Conservation (phyloP, 2,329 filamentous ascomycete species). For the Colletotrichum kahawae region DNA sequence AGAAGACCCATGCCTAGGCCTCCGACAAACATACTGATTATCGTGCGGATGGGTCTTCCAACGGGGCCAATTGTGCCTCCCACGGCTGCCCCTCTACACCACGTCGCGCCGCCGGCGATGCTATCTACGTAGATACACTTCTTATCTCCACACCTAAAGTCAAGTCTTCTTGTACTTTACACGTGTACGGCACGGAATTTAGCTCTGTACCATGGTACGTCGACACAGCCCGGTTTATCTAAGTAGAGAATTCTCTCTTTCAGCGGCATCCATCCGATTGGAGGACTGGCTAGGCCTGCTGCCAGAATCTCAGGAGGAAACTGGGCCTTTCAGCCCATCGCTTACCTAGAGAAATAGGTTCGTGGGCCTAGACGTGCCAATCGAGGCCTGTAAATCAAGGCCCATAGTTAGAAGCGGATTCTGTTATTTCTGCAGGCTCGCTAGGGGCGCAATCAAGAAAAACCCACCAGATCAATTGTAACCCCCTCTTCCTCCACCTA, state of each 20-base stretch:
- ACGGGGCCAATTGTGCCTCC: not conserved
- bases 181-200: no score
- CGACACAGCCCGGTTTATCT: no score
- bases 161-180: no score
- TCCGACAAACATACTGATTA: not conserved
- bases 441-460: no score
- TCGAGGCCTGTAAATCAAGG: not conserved
- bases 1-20: not conserved
- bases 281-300: not conserved
- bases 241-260: not conserved
- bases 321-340: not conserved
- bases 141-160: no score
- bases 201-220: no score
- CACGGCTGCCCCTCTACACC: no score
- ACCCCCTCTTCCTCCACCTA: not conserved
- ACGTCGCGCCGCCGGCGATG: no score
- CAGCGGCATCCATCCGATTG: not conserved
- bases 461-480: not conserved
- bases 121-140: no score
- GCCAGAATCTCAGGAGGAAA: not conserved
- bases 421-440: no score
- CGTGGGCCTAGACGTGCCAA: not conserved
- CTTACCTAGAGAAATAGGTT: not conserved
- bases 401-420: not conserved
- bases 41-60: not conserved